Evolutionary conservation across 2,329 filamentous ascomycete genomes (phyloP), one percentile per base, ranked within the genome.

Genomic region (Talaromyces sp.): DNA sequence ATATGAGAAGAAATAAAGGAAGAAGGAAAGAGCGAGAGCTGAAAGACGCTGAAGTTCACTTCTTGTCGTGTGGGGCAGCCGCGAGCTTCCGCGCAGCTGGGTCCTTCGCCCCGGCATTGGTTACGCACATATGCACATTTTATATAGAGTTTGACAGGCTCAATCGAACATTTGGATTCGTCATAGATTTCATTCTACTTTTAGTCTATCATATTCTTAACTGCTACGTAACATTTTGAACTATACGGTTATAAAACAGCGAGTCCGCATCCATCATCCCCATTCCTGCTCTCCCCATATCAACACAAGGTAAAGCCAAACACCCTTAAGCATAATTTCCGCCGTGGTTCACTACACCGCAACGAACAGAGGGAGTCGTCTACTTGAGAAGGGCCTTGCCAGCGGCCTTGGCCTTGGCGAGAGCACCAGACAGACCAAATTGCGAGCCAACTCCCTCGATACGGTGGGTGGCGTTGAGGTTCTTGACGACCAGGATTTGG

Each of bases 401-500:
- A 49, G 55, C 55, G 2, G 55, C 55, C 13, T 49, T 47, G 39
- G 32, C 39, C 22, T 47, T 49, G 25, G 55, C 55, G 17, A 57
- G 80, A 62, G 91, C 89, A 58, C 85, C 90, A 51, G 78, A 76
- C 49, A 96, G 83, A 54, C 83, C 87, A 70, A 84, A 90, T 72
- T 93, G 90, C 30, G 81, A 84, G 19, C 79, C 70, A 65, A 93
- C 82, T 52, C 91, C 91, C 68, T 93, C 85, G 66, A 93, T 80
- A 66, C 91, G 88, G 80, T 95, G 91, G 30, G 86, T 91, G 33
- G 88, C 87, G 81, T 96, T 96, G 77, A 95, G 84, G 80, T 96
- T 96, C 86, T 96, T 96, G 76, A 93, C 89, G 63, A 92, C 80
- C 17, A 88, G 87, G 69, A 96, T 90, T 81, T 96, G 91, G 82